Conservation (phyloP, 2,329 filamentous ascomycete species). For the Penicillium italicum region DNA sequence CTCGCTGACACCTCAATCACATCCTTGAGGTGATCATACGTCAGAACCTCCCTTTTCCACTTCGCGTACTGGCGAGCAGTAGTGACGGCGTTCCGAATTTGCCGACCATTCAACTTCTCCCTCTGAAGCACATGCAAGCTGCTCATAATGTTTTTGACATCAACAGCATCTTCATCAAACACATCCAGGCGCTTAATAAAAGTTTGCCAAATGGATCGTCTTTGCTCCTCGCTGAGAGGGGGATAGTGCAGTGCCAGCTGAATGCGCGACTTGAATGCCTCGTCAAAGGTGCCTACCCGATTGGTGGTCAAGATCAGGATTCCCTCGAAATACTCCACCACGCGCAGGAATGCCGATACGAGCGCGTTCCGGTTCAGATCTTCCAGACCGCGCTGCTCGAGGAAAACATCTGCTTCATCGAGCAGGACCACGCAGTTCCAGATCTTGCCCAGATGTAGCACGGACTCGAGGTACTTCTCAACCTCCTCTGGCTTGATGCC, state of each 20-base stretch:
- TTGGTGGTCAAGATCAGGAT: slow-evolving; percentile 26
- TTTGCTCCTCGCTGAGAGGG: slow-evolving; percentile 3
- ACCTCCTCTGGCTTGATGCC: slow-evolving; percentile 8
- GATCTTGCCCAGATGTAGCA: slow-evolving; percentile 14
- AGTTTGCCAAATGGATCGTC: not conserved
- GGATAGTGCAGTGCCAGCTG: slow-evolving; percentile 15
- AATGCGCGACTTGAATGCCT: slow-evolving; percentile 17
- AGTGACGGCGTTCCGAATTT: slow-evolving; percentile 15
- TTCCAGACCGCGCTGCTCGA: slow-evolving; percentile 7
- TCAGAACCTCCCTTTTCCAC: slow-evolving; percentile 10
- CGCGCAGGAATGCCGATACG: slow-evolving; percentile 23
- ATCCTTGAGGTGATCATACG: slow-evolving; percentile 16
- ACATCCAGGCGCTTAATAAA: not conserved
- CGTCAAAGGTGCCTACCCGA: slow-evolving; percentile 9
- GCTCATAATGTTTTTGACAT: slow-evolving; percentile 11
- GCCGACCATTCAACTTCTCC: slow-evolving; percentile 17
- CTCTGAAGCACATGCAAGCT: slow-evolving; percentile 9
- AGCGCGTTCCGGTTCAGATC: slow-evolving; percentile 21
- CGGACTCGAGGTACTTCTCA: slow-evolving; percentile 16
- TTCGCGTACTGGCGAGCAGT: slow-evolving; percentile 16
- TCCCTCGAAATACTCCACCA: slow-evolving; percentile 23
- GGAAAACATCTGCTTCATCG: slow-evolving; percentile 15
- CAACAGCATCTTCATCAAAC: not conserved
- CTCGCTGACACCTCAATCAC: slow-evolving; percentile 19
- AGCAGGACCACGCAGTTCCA: slow-evolving; percentile 12